phyloP scores from a whole-genome alignment of 306 rosid species.

The Crataegus laevigata region DNA sequence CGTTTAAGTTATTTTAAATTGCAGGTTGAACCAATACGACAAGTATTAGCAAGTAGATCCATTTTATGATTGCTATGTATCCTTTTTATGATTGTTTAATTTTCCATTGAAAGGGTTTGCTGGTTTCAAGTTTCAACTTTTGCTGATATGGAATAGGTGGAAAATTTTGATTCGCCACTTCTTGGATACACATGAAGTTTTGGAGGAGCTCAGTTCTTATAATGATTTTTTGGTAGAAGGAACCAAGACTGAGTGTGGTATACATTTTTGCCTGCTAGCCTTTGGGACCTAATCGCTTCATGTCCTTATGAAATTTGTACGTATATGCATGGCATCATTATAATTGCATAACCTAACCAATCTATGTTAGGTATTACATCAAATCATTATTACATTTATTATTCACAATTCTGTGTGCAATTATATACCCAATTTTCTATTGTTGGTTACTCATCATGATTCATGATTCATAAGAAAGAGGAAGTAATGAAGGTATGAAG shows the following conservation, averaged over 20 bases:
- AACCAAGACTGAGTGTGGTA: too few species aligned
- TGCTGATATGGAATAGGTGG: slow-evolving; percentile 98
- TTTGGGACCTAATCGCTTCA: neutral
- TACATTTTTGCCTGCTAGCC: too few species aligned
- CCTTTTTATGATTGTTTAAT: neutral
- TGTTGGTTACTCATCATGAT: neutral
- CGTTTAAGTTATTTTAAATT: neutral
- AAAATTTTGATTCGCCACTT: slow-evolving; percentile 79
- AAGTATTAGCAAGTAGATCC: neutral
- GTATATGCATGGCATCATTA: neutral
- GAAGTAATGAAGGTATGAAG: too few species aligned
- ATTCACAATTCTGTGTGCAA: too few species aligned
- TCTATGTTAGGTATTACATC: too few species aligned
- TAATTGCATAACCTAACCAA: too few species aligned
- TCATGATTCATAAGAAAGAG: too few species aligned
- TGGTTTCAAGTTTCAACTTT: slow-evolving; percentile 92
- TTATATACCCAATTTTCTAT: too few species aligned
- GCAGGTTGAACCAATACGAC: neutral
- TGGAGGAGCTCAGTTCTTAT: slow-evolving; percentile 43
- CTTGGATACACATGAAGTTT: slow-evolving; percentile 87
- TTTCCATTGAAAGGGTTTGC: slow-evolving; percentile 8
- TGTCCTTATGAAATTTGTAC: neutral
- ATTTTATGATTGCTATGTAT: neutral
- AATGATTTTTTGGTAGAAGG: too few species aligned
- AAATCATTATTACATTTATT: too few species aligned